Evolutionary conservation across 345 rosid species (phyloP), one percentile per base, ranked within the genome.

Genomic region (Gossypium herbaceum): DNA sequence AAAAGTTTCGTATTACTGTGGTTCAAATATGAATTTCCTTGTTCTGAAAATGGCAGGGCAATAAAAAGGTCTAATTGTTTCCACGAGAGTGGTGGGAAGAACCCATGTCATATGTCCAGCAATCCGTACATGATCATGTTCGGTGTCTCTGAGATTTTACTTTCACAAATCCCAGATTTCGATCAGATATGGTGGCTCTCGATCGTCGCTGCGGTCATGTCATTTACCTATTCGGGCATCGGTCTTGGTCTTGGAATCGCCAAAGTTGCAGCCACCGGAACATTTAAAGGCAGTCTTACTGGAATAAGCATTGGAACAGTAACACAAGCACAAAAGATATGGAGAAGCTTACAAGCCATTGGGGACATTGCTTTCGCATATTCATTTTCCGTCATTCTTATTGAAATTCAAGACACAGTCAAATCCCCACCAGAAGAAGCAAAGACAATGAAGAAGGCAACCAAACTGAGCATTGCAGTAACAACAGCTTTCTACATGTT

Each of bases 311-410:
- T 87, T 0, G 92, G 88, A 70, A 63, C 88, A 8, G 90, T 89
- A 64, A 84, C 89, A 27, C 88, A 80, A 79, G 84, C 97, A 6
- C 90, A 91, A 62, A 93, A 93, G 83, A 85, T 88, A 58, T 57
- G 75, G 98, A 85, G 87, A 68, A 93, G 86, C 68, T 91, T 91
- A 77, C 97, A 90, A 69, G 94, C 98, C 51, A 90, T 93, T 34
- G 98, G 98, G 10, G 86, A 90, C 45, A 91, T 91, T 63, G 98
- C 98, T 68, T 93, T 93, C 71, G 94, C 98, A 2, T 93, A 93
- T 73, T 90, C 97, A 4, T 93, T 80, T 80, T 88, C 97, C 10
- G 74, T 86, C 34, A 85, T 93, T 80, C 89, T 93, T 20, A 82
- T 91, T 20, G 97, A 93, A 74, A 93, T 93, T 79, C 98, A 93